Evolutionary conservation across 306 rosid species (phyloP).

Genomic region (Sesbania bispinosa): DNA sequence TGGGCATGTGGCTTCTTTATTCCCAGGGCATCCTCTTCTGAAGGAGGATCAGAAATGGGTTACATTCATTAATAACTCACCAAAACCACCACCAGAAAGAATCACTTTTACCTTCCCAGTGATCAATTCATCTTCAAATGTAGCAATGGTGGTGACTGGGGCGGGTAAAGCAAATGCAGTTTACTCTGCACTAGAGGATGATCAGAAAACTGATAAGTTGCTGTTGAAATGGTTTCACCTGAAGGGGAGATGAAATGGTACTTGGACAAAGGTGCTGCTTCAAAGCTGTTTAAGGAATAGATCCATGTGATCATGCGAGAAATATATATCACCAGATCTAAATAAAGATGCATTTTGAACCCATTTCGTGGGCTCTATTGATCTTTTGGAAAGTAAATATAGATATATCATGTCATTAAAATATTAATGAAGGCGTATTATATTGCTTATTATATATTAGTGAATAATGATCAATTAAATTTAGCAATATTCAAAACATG

Average conservation of each 20-base stretch:
- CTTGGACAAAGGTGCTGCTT: slow-evolving; percentile 75
- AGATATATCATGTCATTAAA: no score
- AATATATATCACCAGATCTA: no score
- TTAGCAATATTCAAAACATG: no score
- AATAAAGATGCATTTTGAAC: background rate
- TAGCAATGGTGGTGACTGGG: slow-evolving; percentile 68
- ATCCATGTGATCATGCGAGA: background rate
- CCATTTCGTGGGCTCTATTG: background rate
- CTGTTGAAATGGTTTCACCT: slow-evolving; percentile 60
- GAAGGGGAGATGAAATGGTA: slow-evolving; percentile 70
- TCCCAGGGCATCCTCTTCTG: slow-evolving; percentile 63
- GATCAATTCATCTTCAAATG: slow-evolving; percentile 62
- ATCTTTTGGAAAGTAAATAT: background rate
- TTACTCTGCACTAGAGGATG: slow-evolving; percentile 43
- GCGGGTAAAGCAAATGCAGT: slow-evolving; percentile 58
- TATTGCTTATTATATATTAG: no score
- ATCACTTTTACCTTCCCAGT: slow-evolving; percentile 70
- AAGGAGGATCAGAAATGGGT: slow-evolving; percentile 69
- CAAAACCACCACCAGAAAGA: slow-evolving; percentile 75
- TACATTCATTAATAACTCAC: slow-evolving; percentile 59
- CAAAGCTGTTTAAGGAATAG: slow-evolving; percentile 46
- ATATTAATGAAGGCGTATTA: no score
- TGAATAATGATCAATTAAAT: no score
- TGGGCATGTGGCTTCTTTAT: slow-evolving; percentile 80
- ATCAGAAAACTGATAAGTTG: slow-evolving; percentile 35